A percentile compares a stretch with the other conserved stretches of the same genome.
phyloP scores from a whole-genome alignment of 164 flowering plant species.

The Annona squamosa region DNA sequence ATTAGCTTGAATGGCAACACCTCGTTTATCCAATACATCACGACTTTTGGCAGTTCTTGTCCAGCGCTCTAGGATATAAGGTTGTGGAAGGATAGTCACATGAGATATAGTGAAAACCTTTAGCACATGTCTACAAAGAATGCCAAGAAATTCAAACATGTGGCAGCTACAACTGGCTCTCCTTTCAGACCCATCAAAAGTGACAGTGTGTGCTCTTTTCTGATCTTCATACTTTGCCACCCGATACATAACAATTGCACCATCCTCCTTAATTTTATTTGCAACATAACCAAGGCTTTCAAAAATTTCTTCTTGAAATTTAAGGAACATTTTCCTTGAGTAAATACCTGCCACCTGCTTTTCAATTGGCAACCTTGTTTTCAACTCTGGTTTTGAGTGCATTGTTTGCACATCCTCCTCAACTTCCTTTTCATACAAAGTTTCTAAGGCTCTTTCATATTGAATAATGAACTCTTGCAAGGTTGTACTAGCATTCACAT shows the following conservation, averaged over 20 bases:
- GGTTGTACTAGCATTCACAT: constrained; percentile 59
- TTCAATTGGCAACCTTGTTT: constrained; percentile 90
- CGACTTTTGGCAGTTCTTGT: constrained; percentile 62
- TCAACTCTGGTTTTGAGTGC: constrained; percentile 52
- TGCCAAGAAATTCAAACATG: constrained; percentile 86
- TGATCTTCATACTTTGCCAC: constrained; percentile 81
- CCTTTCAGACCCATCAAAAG: constrained; percentile 51
- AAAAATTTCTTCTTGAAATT: constrained; percentile 80
- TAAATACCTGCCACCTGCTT: constrained; percentile 70
- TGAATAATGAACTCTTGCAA: constrained; percentile 39
- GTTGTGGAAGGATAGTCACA: constrained; percentile 55
- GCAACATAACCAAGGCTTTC: constrained; percentile 78
- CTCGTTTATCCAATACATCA: constrained; percentile 38
- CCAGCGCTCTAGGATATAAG: constrained; percentile 67
- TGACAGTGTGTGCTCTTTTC: constrained; percentile 52
- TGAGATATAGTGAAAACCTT: constrained; percentile 75
- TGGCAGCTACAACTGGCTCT: constrained; percentile 74
- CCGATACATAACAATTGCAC: constrained; percentile 44
- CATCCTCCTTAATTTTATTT: constrained; percentile 59
- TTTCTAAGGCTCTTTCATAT: constrained; percentile 47
- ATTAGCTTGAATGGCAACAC: constrained; percentile 32
- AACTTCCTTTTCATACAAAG: constrained; percentile 46
- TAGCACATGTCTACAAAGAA: constrained; percentile 74
- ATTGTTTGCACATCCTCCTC: constrained; percentile 61
- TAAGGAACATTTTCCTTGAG: constrained; percentile 55